Base-by-base conservation (phyloP, 208 protist genomes). In the Trypanosoma grayi region DNA sequence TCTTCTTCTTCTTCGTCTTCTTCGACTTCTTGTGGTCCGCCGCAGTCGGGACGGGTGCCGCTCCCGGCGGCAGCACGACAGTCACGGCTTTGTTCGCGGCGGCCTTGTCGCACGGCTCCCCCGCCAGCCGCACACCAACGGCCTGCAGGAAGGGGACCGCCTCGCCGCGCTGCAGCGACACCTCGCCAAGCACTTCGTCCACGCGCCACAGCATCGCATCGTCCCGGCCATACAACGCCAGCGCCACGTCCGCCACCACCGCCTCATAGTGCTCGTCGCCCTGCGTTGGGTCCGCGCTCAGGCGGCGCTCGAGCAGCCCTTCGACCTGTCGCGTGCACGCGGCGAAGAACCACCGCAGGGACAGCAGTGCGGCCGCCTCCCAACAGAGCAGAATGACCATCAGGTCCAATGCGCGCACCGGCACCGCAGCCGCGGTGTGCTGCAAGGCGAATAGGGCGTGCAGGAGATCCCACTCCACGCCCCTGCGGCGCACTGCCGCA, bases 341-440 rank as follows among this genome's bases (percentile, higher is more conserved):
- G 14, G 11, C 27, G 33, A 71, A 64, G 41, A 63, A 61, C 65
- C 65, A 71, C 4, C 33, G 44, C 10, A 45, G 27, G 4, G 34
- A 46, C 5, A 24, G 31, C 36, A 31, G 8, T 9, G 40, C 8
- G 3, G 48, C 27, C 5, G 65, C 53, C 18, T 40, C 34, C 55
- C 65, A 63, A n/a, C 45, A 71, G n/a, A 71, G 65, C 9, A 71
- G 16, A 25, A 55, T 28, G n/a, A 63, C 30, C 57, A 63, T 53
- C 14, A 63, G 5, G 39, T 53, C 43, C 4, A 54, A 13, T 2
- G 24, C 20, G 16, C 44, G 27, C 28, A 53, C 24, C 44, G 45
- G 57, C 16, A 36, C 45, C 4, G 10, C 40, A 2, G 44, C 20
- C 33, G 57, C 44, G 6, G 43, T 31, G 27, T 50, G 24, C 27